Base-by-base conservation (phyloP, 2,329 filamentous ascomycete genomes). In the Fusarium hainanense region DNA sequence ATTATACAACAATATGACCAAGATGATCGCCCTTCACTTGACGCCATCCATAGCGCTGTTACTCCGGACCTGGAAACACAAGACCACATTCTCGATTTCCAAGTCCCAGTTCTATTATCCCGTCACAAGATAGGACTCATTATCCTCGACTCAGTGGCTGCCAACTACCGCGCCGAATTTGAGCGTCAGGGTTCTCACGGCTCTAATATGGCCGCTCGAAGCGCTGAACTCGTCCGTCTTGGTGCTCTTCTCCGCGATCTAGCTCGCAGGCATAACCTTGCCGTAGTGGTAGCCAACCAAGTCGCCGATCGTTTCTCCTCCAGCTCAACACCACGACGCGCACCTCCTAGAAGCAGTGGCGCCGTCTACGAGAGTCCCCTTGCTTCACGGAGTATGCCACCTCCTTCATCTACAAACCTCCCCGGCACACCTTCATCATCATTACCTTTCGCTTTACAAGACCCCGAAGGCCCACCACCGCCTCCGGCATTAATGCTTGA, bases 141-240 rank as follows among this genome's bases (percentile, higher is more conserved):
- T 2, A 87, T 98, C 16, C 82, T 99, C 32, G 96, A 99, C 82
- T 97, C 93, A 7, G 91, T 99, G 28, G 94, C 96, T 1, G 94
- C 96, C 63, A 99, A 99, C 80, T 99, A 96, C 80, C 91, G 96
- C 69, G 94, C 93, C 51, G 95, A 98, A 79, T 96, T 94, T 74
- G 92, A 94, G 72, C 86, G 89, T 58, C 80, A 82, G 67, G 81
- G 82, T 49, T 78, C 78, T 54, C 78, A 77, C 58, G 81, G 80
- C 69, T 83, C 80, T 73, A 89, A 89, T 68, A 89, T 98, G 84
- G 93, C 92, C 27, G 89, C 89, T 41, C 89, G 96, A 66, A 90
- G 91, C 68, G 85, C 88, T 52, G 92, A 97, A 76, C 88, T 99
- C 54, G 86, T 93, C 18, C 89, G 90, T 30, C 83, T 97, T 4